phyloP scores from a whole-genome alignment of 257 asterid genomes.

The Leptodermis oblonga region DNA sequence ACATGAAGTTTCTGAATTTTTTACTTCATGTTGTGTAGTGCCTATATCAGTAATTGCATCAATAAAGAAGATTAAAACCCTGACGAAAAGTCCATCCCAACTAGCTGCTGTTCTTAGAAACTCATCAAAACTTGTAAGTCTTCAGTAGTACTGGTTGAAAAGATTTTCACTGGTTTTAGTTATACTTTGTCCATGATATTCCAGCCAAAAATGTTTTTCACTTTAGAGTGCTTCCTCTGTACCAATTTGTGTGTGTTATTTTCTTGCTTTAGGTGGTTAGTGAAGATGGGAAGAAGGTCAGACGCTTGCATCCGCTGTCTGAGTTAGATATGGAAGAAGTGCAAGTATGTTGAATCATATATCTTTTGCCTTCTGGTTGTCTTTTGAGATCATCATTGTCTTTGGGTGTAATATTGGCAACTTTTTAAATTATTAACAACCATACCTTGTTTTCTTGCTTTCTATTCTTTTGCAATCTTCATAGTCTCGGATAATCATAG shows the following conservation, averaged over 20 bases:
- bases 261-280: conserved; percentile 52
- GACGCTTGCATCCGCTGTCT: conserved; percentile 58
- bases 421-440: neutral
- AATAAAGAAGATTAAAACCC: conserved; percentile 72
- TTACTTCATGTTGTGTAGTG: conserved; percentile 37
- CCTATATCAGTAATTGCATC: conserved; percentile 81
- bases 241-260: conserved; percentile 4
- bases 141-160: neutral
- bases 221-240: neutral
- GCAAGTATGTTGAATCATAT: conserved; percentile 47
- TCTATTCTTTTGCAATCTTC: conserved; percentile 2
- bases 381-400: neutral
- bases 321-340: conserved; percentile 79
- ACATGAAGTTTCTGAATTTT: neutral
- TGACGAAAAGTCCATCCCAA: conserved; percentile 48
- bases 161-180: neutral
- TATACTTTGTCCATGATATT: neutral
- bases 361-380: neutral
- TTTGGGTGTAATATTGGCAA: neutral
- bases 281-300: conserved; percentile 82
- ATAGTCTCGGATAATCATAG: conserved; percentile 78
- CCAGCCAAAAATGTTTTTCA: neutral
- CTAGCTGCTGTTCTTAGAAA: conserved; percentile 60
- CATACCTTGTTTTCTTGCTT: neutral
- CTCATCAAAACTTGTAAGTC: conserved; percentile 66